Evolutionary conservation across 2,329 filamentous ascomycete genomes (phyloP).

Genomic region (Rhynchosporium graminicola): DNA sequence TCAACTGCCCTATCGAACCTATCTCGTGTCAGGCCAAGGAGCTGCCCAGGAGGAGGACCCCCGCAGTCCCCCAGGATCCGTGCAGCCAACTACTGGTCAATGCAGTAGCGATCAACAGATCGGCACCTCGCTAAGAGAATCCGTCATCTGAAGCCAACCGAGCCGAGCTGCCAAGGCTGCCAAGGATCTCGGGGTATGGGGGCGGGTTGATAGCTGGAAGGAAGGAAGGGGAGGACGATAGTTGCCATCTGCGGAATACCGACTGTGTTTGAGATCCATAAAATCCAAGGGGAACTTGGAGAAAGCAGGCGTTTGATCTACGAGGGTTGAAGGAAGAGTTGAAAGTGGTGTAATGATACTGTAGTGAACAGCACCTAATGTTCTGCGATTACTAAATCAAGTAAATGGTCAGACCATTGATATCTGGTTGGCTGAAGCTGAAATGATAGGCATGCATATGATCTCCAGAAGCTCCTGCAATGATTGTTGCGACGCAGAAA

Average conservation of each 20-base stretch:
- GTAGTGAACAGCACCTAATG: neutral
- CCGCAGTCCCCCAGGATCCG: constrained; percentile 4
- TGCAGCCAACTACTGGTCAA: neutral
- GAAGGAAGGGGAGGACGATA: neutral
- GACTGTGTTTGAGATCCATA: neutral
- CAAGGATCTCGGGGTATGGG: neutral
- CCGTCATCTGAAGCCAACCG: neutral
- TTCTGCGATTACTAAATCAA: neutral
- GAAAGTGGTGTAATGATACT: neutral
- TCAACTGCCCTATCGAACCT: neutral
- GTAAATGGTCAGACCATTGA: neutral
- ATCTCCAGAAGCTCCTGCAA: neutral
- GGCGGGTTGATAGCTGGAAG: neutral
- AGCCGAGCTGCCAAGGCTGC: neutral
- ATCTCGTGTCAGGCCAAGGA: constrained; percentile 1
- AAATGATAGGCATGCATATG: neutral
- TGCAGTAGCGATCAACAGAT: constrained; percentile 11
- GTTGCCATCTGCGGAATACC: neutral
- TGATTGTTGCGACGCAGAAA: too few species aligned
- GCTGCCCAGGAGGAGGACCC: constrained; percentile 3
- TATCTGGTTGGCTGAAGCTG: neutral
- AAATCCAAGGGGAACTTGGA: neutral
- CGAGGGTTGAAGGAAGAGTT: neutral
- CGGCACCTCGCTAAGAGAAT: constrained; percentile 5
- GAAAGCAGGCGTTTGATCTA: constrained; percentile 1